phyloP scores from a whole-genome alignment of 805 yeast genomes.

The Metschnikowia borealis region DNA sequence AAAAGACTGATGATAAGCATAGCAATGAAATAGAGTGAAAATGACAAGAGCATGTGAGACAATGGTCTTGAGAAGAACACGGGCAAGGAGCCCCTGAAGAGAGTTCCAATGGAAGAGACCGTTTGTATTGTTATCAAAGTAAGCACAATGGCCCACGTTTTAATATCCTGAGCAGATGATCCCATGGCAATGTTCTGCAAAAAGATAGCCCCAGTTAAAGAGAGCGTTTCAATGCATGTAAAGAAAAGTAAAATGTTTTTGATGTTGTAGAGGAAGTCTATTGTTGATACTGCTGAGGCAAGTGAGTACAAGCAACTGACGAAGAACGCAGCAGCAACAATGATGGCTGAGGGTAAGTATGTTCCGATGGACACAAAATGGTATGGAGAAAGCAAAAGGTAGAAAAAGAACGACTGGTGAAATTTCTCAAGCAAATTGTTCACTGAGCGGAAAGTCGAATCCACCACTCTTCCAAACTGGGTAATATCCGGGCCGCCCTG shows the following conservation, averaged over 20 bases:
- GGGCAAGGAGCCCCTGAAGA: not conserved
- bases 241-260: slow-evolving; percentile 25
- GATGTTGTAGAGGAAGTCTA: slow-evolving; percentile 20
- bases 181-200: slow-evolving; percentile 24
- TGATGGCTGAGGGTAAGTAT: slow-evolving; percentile 80
- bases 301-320: slow-evolving; percentile 60
- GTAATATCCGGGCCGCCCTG: slow-evolving; percentile 66
- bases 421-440: slow-evolving; percentile 92
- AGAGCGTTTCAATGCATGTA: slow-evolving; percentile 24
- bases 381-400: slow-evolving; percentile 72
- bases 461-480: slow-evolving; percentile 85
- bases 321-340: slow-evolving; percentile 65
- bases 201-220: slow-evolving; percentile 21
- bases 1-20: slow-evolving; percentile 67
- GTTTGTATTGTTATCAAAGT: slow-evolving; percentile 5
- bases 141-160: not conserved
- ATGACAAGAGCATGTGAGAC: slow-evolving; percentile 35
- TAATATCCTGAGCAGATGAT: not conserved
- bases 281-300: slow-evolving; percentile 37
- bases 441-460: slow-evolving; percentile 80
- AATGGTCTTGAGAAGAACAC: slow-evolving; percentile 18
- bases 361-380: slow-evolving; percentile 90
- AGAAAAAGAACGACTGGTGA: slow-evolving; percentile 95
- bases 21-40: slow-evolving; percentile 55
- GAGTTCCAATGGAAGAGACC: slow-evolving; percentile 1